A percentile compares a stretch with the other conserved stretches of the same genome.
These are phyloP conservation scores for Trichophyton schoenleinii DNA, from an alignment of 2,329 filamentous ascomycete genomes.

Conservation along the genomic window DNA sequence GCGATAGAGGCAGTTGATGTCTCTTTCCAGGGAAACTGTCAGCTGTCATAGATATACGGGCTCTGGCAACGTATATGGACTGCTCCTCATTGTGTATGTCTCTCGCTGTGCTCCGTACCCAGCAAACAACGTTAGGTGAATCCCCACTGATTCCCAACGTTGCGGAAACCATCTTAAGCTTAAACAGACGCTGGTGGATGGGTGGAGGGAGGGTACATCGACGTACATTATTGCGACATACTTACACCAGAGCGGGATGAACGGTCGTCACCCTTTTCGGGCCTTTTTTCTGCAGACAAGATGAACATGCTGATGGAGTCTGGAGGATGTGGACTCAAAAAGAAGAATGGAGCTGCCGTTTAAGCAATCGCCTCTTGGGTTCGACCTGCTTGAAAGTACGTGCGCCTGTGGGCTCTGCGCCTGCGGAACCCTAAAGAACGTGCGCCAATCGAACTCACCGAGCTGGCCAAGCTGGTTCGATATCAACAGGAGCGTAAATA, in stretches of 20 bases:
- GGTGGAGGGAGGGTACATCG: background rate
- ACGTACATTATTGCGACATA: no score
- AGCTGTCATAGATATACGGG: background rate
- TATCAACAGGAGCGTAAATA: no score
- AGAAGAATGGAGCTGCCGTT: background rate
- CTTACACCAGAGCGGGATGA: background rate
- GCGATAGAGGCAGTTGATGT: background rate
- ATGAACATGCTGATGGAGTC: background rate
- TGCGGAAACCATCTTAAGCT: constrained; percentile 4
- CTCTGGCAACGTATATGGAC: background rate
- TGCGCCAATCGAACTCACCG: background rate
- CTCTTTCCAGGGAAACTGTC: background rate
- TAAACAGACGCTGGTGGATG: constrained; percentile 3
- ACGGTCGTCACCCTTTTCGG: background rate
- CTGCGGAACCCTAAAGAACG: background rate
- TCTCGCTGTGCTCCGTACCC: background rate
- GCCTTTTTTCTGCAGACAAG: background rate
- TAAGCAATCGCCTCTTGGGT: background rate
- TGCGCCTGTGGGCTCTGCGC: background rate
- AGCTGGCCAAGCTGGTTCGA: background rate
- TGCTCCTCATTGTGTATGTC: background rate
- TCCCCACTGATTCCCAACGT: constrained; percentile 3
- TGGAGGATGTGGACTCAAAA: background rate
- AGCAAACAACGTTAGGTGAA: background rate
- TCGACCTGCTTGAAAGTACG: background rate